These are phyloP conservation scores for Raffaelea arxii DNA, from an alignment of 2,329 filamentous ascomycete genomes.

Conservation along the genomic window DNA sequence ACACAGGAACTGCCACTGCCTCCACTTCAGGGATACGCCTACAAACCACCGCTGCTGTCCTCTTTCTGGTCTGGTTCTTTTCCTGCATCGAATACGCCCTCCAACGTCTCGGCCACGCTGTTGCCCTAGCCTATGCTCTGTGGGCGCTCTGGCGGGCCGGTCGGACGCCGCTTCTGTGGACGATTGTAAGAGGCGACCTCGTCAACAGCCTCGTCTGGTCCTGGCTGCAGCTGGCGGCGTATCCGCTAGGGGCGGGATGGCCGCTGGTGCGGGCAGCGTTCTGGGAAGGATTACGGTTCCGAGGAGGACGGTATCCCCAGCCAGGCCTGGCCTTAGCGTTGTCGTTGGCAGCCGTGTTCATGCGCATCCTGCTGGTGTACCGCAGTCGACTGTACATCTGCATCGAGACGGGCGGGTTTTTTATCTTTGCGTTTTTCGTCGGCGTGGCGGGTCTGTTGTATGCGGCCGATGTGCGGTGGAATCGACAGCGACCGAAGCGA, in stretches of 20 bases:
- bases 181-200: slow-evolving; percentile 5
- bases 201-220: slow-evolving; percentile 3
- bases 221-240: slow-evolving; percentile 5
- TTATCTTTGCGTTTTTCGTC: slow-evolving; percentile 17
- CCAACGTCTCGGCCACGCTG: slow-evolving; percentile 16
- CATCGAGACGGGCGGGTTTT: slow-evolving; percentile 26
- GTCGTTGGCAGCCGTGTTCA: slow-evolving; percentile 1
- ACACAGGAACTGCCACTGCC: no score
- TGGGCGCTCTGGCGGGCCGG: slow-evolving; percentile 8
- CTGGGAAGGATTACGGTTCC: neutral
- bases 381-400: slow-evolving; percentile 28
- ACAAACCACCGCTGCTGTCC: slow-evolving; percentile 5
- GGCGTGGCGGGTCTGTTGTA: neutral
- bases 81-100: slow-evolving; percentile 21
- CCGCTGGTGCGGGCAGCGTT: neutral
- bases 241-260: slow-evolving; percentile 5
- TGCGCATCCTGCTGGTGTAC: slow-evolving; percentile 19
- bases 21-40: no score
- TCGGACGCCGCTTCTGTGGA: slow-evolving; percentile 7
- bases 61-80: slow-evolving; percentile 18
- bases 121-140: slow-evolving; percentile 17
- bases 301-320: slow-evolving; percentile 3
- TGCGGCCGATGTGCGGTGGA: no score
- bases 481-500: no score
- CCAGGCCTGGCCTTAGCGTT: slow-evolving; percentile 14